Base-by-base conservation (phyloP, 306 rosid species). In the Cucurbita ficifolia region DNA sequence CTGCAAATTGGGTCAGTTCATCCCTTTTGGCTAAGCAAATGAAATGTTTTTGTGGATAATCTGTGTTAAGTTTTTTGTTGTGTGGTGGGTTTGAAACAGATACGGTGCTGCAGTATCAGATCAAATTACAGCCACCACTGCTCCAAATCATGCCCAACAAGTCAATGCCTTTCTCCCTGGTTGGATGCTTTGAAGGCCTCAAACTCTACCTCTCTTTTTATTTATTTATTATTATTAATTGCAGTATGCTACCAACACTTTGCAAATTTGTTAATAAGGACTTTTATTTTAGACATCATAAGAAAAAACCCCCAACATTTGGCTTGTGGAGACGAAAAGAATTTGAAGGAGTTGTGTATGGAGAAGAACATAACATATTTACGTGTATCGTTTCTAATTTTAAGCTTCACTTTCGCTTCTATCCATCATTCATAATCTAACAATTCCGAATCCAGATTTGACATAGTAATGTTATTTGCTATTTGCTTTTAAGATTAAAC, bases 131-230 rank as follows among this genome's bases (percentile, higher is more conserved):
- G 82, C 83, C 45, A 82, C 93, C 74, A 58, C 77, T 73, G 83
- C 83, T 48, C 82, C 96, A 77, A 80, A 73, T 69, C 87, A 85
- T 78, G 79, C 68, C 50, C 96, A 87, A 73, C 96, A 89, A 86
- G 94, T 82, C 76, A 87, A 65, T 81, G 89, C 92, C 7, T 92
- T 89, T 73, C 78, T 92, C 62, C 96, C 97, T 77, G 97, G 94
- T 50, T 92, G 97, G 97, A 89, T 89, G 96, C 94, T 92, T 65
- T 86, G 87, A 91, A 29, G 33, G 33, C 33, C 33, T 29, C 33
- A 29, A 29, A 29, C 33, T 29, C 33, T 29, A 29, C 33, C 33
- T 11, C 10, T 19, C 60, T 21, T 55, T 63, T 38, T n/a, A n/a
- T 1, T 62, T 39, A 29, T 29, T 39, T 63, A 1, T 24, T n/a